A percentile compares a stretch with the other conserved stretches of the same genome.
Evolutionary conservation across 306 rosid species (phyloP).

Genomic region (Vigna mungo): DNA sequence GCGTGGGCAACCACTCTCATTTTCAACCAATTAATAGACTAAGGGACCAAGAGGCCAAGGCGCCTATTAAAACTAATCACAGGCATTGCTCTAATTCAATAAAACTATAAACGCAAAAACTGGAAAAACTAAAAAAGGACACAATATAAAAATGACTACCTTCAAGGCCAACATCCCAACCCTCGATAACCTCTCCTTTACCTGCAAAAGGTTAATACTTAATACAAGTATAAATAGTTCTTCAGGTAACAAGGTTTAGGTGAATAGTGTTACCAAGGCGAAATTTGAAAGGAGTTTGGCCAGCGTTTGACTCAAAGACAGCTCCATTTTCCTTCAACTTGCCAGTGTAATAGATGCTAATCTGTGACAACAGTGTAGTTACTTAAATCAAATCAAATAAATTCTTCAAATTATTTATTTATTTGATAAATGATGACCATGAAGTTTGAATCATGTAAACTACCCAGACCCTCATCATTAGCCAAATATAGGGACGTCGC

Average conservation of each 20-base stretch:
- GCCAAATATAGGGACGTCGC: not conserved
- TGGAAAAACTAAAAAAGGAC: conserved; percentile 18
- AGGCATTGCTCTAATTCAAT: not conserved
- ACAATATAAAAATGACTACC: conserved; percentile 55
- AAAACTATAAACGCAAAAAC: not conserved
- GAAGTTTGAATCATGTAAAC: not conserved
- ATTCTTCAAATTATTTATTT: not conserved
- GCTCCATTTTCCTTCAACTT: conserved; percentile 69
- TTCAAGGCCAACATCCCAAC: conserved; percentile 86
- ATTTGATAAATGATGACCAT: not conserved
- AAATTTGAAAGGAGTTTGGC: conserved; percentile 66
- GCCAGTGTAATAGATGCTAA: conserved; percentile 67
- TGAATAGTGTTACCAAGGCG: conserved; percentile 71
- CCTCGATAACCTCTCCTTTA: conserved; percentile 61
- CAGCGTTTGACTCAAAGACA: conserved; percentile 60
- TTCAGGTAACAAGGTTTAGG: conserved; percentile 13
- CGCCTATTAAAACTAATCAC: not conserved
- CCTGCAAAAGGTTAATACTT: conserved; percentile 59
- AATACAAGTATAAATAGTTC: conserved; percentile 19
- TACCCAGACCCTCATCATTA: not conserved
- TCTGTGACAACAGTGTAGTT: conserved; percentile 64
- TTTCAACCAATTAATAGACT: conserved; percentile 14
- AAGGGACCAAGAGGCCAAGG: not conserved
- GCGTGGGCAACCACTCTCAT: not conserved
- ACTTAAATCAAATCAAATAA: conserved; percentile 25